Conservation (phyloP, 139 green algal species). For the Chlamydomonas sphaeroides region DNA sequence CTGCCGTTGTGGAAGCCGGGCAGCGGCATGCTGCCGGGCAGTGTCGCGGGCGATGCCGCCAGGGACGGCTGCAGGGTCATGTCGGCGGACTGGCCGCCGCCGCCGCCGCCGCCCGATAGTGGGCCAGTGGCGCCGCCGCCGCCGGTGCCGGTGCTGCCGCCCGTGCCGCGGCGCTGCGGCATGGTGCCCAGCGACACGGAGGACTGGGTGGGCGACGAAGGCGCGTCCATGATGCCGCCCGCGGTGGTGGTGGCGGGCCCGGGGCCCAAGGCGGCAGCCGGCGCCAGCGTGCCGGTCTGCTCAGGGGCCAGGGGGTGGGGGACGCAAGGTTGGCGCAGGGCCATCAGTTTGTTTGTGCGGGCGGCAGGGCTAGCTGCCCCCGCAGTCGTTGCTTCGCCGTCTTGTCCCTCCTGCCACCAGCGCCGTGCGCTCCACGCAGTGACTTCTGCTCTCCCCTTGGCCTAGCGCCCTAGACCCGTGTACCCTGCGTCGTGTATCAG, state of each 20-base stretch:
- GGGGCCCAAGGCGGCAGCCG: neutral
- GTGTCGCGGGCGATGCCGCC: neutral
- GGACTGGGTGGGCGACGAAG: conserved; percentile 21
- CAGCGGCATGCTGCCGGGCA: conserved; percentile 1
- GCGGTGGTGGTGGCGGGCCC: neutral
- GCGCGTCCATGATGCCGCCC: neutral
- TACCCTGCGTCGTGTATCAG: neutral
- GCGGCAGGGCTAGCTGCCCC: too few relatives aligned
- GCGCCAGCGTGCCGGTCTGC: conserved; percentile 16
- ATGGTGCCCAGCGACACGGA: conserved; percentile 19
- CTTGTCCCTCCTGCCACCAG: neutral
- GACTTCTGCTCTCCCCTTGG: neutral
- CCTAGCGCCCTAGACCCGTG: too few relatives aligned
- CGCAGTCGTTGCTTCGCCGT: neutral
- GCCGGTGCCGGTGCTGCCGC: neutral
- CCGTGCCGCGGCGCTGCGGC: neutral
- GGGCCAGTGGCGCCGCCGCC: neutral
- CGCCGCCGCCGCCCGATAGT: neutral
- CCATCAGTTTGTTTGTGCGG: too few relatives aligned
- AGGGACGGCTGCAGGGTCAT: neutral
- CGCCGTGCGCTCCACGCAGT: too few relatives aligned
- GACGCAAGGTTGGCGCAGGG: too few relatives aligned
- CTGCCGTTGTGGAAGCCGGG: neutral
- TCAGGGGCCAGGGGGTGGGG: too few relatives aligned
- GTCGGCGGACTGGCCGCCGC: neutral